phyloP scores from a whole-genome alignment of 2,329 filamentous ascomycete species.

The Podosphaera aphanis region DNA sequence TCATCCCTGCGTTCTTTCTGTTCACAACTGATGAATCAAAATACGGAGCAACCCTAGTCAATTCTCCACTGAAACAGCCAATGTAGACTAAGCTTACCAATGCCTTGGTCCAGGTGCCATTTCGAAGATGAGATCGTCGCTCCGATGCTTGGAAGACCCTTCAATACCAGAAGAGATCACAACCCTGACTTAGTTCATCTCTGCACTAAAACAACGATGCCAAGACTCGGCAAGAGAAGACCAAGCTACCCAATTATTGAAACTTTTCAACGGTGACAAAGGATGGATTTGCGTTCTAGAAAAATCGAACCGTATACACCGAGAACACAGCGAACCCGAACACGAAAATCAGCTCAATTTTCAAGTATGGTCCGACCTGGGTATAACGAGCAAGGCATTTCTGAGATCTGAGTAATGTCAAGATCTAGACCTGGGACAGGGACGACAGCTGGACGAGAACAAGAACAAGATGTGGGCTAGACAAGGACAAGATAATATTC shows the following conservation, averaged over 20 bases:
- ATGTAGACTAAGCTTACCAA: neutral
- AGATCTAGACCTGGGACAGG: too few species aligned
- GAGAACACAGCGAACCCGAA: too few species aligned
- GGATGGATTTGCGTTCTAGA: too few species aligned
- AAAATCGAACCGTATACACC: too few species aligned
- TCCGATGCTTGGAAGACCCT: neutral
- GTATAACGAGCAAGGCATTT: too few species aligned
- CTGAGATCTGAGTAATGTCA: too few species aligned
- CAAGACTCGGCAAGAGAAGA: neutral
- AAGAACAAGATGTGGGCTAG: too few species aligned
- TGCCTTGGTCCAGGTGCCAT: neutral
- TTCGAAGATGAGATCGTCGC: neutral
- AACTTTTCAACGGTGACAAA: too few species aligned
- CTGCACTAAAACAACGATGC: neutral
- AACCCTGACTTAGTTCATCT: neutral
- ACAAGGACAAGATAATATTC: too few species aligned
- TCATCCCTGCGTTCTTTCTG: neutral
- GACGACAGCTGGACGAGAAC: too few species aligned
- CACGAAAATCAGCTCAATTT: too few species aligned
- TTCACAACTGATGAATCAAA: neutral
- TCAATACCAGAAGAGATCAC: neutral
- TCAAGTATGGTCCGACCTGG: too few species aligned
- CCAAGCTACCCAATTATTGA: neutral
- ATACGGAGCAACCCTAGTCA: neutral
- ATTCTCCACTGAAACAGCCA: neutral